Evolutionary conservation across 1,284 basidiomycete species (phyloP).

Genomic region (Kwoniella shivajii): DNA sequence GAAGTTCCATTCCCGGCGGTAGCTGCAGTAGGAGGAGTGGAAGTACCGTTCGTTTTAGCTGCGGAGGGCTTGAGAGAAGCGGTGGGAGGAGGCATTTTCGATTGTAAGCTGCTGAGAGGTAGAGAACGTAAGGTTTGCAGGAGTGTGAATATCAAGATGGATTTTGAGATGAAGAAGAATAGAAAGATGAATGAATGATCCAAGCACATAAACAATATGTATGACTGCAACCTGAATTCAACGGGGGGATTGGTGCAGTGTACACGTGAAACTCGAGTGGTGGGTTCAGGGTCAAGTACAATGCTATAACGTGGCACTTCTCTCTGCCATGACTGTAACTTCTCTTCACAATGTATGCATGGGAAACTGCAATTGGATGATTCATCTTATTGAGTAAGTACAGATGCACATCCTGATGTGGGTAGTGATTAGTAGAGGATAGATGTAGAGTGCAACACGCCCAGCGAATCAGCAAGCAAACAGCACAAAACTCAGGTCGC

Average conservation of each 20-base stretch:
- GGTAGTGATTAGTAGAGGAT: too few species aligned
- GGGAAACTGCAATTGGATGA: too few species aligned
- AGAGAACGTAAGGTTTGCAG: not conserved
- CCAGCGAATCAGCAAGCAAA: too few species aligned
- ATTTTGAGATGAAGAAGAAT: not conserved
- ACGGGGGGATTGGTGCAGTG: too few species aligned
- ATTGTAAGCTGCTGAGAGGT: not conserved
- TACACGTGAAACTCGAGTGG: not conserved
- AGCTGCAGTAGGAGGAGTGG: slow-evolving; percentile 10
- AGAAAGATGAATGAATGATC: not conserved
- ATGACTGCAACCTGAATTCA: too few species aligned
- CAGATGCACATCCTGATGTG: too few species aligned
- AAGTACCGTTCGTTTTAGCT: slow-evolving; percentile 30
- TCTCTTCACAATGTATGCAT: too few species aligned
- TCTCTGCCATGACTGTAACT: too few species aligned
- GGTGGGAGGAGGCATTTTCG: slow-evolving; percentile 51
- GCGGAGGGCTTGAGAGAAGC: slow-evolving; percentile 46
- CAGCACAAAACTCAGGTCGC: too few species aligned
- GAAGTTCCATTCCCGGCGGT: slow-evolving; percentile 49
- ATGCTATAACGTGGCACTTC: not conserved
- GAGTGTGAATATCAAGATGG: not conserved
- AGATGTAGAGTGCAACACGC: too few species aligned
- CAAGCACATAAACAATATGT: not conserved
- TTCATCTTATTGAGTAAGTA: too few species aligned
- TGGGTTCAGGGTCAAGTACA: not conserved